Conservation (phyloP, 1,284 basidiomycete species). For the Filobasidium uniguttulatum region DNA sequence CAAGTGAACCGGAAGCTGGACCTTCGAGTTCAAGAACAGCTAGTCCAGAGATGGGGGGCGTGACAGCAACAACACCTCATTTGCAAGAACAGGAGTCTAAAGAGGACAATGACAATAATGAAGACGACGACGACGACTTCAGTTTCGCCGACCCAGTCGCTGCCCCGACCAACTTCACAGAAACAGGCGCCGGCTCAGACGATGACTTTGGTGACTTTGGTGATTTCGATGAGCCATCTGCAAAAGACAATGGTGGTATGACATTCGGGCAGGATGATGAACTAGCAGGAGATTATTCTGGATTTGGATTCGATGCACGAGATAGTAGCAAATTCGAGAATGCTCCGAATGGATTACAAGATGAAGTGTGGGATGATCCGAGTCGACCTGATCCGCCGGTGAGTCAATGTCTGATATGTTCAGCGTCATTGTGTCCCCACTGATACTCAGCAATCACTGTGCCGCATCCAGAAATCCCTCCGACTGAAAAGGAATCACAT, state of each 20-base stretch:
- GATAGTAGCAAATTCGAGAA: not conserved
- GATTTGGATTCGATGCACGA: not conserved
- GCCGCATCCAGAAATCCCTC: constrained; percentile 47
- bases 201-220: constrained; percentile 27
- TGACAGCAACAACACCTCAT: not conserved
- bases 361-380: constrained; percentile 11
- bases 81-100: not conserved
- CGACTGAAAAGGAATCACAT: constrained; percentile 45
- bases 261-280: not conserved
- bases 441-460: not conserved
- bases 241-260: not conserved
- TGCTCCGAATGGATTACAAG: constrained; percentile 20
- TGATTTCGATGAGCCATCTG: constrained; percentile 50
- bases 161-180: constrained; percentile 29
- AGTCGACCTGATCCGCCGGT: constrained; percentile 6
- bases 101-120: constrained; percentile 42
- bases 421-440: too few species aligned
- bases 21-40: not conserved
- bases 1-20: too few species aligned
- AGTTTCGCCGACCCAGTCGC: constrained; percentile 16
- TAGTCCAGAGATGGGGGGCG: not conserved
- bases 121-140: constrained; percentile 38
- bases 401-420: not conserved
- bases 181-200: constrained; percentile 1
- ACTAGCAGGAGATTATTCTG: not conserved